Evolutionary conservation across 768 basidiomycete genomes (phyloP), one percentile per base, ranked within the genome.

Genomic region (Boletus fagicola): DNA sequence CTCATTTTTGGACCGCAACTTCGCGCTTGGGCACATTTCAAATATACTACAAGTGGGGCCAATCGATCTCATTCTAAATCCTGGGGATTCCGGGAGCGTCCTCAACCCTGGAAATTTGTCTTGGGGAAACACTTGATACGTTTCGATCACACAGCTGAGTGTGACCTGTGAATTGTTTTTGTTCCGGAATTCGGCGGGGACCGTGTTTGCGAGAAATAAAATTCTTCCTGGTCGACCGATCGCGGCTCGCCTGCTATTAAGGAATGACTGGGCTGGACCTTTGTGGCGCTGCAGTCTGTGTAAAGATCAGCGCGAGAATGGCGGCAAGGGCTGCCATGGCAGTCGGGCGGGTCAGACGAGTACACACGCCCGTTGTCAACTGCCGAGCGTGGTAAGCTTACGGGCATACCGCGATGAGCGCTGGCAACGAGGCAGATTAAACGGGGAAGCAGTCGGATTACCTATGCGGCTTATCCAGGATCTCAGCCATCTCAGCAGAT

Each of bases 141-240:
- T 53, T 36, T 46, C 42, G 50, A 45, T 49, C 59, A 30, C 46
- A 26, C 33, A 44, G 26, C 16, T 42, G 30, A 11, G 12, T 16
- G 47, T 26, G 38, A 26, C 24, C 38, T 18, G 38, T 12, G 28
- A 20, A 35, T 36, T 28, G 31, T 42, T 36, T 28, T 9, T 28
- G 49, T 52, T 60, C 62, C 65, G 68, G 36, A 1, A 38, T 47
- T 60, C 65, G 60, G 55, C 67, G 67, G 55, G 24, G 35, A 28
- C 62, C 50, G 54, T 42, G 40, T 42, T 7, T 30, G 9, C 30
- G 30, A 5, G 9, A 35, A 35, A 18, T 20, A 15, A 15, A 35
- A 35, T 6, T 35, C 10, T 40, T n/a, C 39, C 39, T 20, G 18
- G 9, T 39, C 16, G 38, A 39, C 38, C 18, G 4, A 18, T n/a